Base-by-base conservation (phyloP, 169 alveolate genomes). In the Babesia ovis region DNA sequence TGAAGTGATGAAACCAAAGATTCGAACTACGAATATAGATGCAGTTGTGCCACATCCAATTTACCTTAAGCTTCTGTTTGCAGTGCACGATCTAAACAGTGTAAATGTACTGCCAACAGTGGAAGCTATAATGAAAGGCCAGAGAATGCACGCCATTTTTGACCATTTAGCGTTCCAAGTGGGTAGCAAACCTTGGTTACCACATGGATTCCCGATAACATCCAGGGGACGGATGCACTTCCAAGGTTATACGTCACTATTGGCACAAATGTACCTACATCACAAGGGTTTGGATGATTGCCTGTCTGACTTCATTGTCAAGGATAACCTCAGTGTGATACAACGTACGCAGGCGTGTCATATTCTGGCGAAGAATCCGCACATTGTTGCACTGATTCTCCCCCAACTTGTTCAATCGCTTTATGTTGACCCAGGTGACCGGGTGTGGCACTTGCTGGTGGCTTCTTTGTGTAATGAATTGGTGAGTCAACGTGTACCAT, bases 281-380 rank as follows among this genome's bases (percentile, higher is more conserved):
- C 58, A 76, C 48, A 56, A 39, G 37, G 48, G 57, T 23, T 23
- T 67, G 20, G 67, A 43, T 39, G 73, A 58, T 32, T 66, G 58
- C 73, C 66, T 76, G 29, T 57, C 70, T 14, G 71, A 32, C 29
- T 60, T 76, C 20, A 45, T 54, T 9, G 56, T 76, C 5, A 14
- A 42, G 20, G 73, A 68, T 55, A 51, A 76, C 27, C 56, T 76
- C 4, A 67, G 69, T 37, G 72, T 76, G 62, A 67, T 76, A 25
- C 80, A 76, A 48, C 71, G 85, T 42, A 76, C 85, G 5, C 85
- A 76, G 67, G 68, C 85, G 25, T 76, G 85, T 29, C 73, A 62
- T 16, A 34, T 59, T 3, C 58, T 76, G 14, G 56, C 85, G 23
- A 54, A 68, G 55, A 76, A 66, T 62, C 56, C 56, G 45, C 50